These are phyloP conservation scores for Aspergillus saccharolyticus DNA, from an alignment of 495 filamentous ascomycete genomes.

Conservation along the genomic window DNA sequence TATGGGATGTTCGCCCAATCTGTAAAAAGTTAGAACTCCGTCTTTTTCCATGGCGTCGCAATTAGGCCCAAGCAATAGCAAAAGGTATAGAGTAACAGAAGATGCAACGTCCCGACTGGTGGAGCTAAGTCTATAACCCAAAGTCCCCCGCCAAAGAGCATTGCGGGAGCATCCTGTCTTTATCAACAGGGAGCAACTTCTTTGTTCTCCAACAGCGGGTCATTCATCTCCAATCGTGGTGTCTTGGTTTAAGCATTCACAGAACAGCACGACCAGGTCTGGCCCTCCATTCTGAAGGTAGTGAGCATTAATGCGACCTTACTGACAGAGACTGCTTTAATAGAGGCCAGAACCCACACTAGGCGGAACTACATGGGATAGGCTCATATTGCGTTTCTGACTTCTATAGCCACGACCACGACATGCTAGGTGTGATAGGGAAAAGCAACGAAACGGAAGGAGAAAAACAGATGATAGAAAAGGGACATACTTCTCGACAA, in stretches of 20 bases:
- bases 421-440: constrained; percentile 19
- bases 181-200: constrained; percentile 2
- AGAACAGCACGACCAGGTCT: constrained; percentile 4
- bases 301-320: constrained; percentile 19
- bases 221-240: constrained; percentile 19
- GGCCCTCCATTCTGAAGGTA: constrained; percentile 8
- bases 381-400: constrained; percentile 32
- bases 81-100: background rate
- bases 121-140: background rate
- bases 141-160: background rate
- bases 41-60: background rate
- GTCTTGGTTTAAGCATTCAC: constrained; percentile 28
- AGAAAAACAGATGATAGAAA: constrained; percentile 17
- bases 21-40: constrained; percentile 36
- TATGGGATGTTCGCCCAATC: constrained; percentile 53
- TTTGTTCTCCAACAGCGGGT: background rate
- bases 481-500: constrained; percentile 59
- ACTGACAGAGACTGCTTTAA: constrained; percentile 30
- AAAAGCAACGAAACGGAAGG: constrained; percentile 21
- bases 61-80: background rate
- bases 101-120: background rate
- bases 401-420: constrained; percentile 29
- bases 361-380: constrained; percentile 33
- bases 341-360: constrained; percentile 23
- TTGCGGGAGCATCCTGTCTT: constrained; percentile 1